These are phyloP conservation scores for Umbelopsis sp. DNA, from an alignment of 192 early-diverging fungal genomes.

Conservation along the genomic window DNA sequence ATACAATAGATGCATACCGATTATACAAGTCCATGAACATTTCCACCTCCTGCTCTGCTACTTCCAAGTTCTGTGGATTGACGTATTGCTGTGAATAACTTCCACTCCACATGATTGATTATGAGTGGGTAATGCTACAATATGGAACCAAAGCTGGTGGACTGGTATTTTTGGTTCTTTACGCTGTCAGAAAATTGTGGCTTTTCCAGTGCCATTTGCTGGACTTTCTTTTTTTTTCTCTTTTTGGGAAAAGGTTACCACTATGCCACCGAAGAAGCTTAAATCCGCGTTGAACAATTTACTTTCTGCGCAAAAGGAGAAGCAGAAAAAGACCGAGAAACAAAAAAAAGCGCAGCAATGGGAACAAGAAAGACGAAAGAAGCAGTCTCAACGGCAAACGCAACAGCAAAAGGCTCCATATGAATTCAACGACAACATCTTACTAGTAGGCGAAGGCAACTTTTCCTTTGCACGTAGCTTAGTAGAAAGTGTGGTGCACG, in stretches of 20 bases:
- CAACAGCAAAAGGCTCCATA: slow-evolving; percentile 4
- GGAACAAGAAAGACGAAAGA: slow-evolving; percentile 1
- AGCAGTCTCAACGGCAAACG: background rate
- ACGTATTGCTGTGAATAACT: slow-evolving; percentile 35
- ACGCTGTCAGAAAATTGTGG: slow-evolving; percentile 4
- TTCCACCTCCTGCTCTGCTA: slow-evolving; percentile 38
- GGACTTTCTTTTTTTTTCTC: no score
- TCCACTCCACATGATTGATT: slow-evolving; percentile 27
- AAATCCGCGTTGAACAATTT: slow-evolving; percentile 12
- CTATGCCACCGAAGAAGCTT: slow-evolving; percentile 8
- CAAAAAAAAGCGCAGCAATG: background rate
- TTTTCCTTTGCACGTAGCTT: slow-evolving; percentile 87
- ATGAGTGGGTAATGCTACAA: background rate
- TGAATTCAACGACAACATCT: slow-evolving; percentile 54
- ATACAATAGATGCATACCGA: slow-evolving; percentile 17
- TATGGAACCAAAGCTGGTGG: no score
- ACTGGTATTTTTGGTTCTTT: background rate
- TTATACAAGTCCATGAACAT: slow-evolving; percentile 33
- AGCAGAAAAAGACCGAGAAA: slow-evolving; percentile 5
- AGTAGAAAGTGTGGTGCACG: slow-evolving; percentile 55
- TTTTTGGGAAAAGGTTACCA: background rate
- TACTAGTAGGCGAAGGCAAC: slow-evolving; percentile 92
- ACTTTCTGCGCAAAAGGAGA: background rate
- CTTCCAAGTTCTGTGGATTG: slow-evolving; percentile 32
- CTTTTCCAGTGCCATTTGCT: background rate